Conservation (phyloP, 768 basidiomycete species). For the Kwoniella pini region DNA sequence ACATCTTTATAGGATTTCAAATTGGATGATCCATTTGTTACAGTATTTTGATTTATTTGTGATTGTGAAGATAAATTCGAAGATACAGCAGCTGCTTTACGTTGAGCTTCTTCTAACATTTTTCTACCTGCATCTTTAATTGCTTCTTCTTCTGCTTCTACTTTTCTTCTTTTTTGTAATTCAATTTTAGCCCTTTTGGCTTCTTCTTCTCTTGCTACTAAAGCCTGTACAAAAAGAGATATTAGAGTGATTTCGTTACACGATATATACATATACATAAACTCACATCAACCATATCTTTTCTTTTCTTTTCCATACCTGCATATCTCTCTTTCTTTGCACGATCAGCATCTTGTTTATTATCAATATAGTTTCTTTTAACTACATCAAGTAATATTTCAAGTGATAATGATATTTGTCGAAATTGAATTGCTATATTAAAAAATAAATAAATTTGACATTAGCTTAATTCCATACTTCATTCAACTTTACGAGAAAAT, state of each 20-base stretch:
- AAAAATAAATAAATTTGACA: not conserved
- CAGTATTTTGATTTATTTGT: not conserved
- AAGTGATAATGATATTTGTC: slow-evolving; percentile 41
- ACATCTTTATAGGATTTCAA: slow-evolving; percentile 1
- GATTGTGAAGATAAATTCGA: not conserved
- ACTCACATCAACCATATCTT: slow-evolving; percentile 51
- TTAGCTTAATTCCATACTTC: no score
- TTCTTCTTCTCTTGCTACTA: slow-evolving; percentile 49
- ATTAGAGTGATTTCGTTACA: no score
- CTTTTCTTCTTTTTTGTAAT: slow-evolving; percentile 22
- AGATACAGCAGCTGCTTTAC: slow-evolving; percentile 25
- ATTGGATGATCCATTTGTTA: not conserved
- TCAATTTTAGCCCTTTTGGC: slow-evolving; percentile 48
- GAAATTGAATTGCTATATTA: slow-evolving; percentile 40
- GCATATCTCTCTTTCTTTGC: slow-evolving; percentile 45
- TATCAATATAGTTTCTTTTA: slow-evolving; percentile 48
- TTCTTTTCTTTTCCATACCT: slow-evolving; percentile 45
- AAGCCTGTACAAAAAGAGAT: slow-evolving; percentile 32
- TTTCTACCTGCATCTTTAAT: slow-evolving; percentile 48
- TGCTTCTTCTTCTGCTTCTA: slow-evolving; percentile 42
- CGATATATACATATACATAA: no score
- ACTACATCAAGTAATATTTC: slow-evolving; percentile 41
- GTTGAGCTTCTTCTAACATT: slow-evolving; percentile 48
- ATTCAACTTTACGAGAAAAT: no score
- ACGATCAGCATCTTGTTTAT: slow-evolving; percentile 38